A percentile compares a stretch with the other conserved stretches of the same genome.
These are phyloP conservation scores for Dioscorea zingiberensis DNA, from an alignment of 106 monocot genomes.

Conservation along the genomic window DNA sequence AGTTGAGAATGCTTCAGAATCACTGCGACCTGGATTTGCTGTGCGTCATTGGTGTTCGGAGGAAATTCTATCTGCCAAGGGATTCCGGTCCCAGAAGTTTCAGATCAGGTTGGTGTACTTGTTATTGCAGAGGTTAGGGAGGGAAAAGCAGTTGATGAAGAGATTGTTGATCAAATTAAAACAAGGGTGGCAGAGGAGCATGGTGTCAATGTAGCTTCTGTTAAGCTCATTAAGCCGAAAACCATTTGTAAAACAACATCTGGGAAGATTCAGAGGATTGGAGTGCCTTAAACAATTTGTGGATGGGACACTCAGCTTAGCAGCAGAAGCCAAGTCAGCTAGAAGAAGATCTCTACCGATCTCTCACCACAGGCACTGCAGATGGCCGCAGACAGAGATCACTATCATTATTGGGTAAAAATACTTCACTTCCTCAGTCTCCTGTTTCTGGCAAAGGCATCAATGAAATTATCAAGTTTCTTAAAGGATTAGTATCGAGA, in stretches of 20 bases:
- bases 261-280: constrained; percentile 45
- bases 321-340: not conserved
- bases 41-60: constrained; percentile 56
- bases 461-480: constrained; percentile 34
- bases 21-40: constrained; percentile 43
- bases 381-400: not conserved
- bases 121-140: constrained; percentile 54
- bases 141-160: constrained; percentile 14
- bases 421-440: not conserved
- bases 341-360: constrained; percentile 27
- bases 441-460: constrained; percentile 14
- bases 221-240: constrained; percentile 42
- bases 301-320: constrained; percentile 28
- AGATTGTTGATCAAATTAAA: constrained; percentile 31
- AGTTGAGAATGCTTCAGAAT: constrained; percentile 33
- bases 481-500: constrained; percentile 32
- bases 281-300: constrained; percentile 46
- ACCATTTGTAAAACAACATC: constrained; percentile 52
- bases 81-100: constrained; percentile 24
- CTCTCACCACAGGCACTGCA: constrained; percentile 32
- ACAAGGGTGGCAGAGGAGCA: constrained; percentile 44
- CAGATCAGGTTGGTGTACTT: constrained; percentile 49
- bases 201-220: constrained; percentile 36
- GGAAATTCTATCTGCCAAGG: constrained; percentile 31
- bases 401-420: not conserved